Evolutionary conservation across 2,329 filamentous ascomycete species (phyloP).

Genomic region (Cercospora janseana): DNA sequence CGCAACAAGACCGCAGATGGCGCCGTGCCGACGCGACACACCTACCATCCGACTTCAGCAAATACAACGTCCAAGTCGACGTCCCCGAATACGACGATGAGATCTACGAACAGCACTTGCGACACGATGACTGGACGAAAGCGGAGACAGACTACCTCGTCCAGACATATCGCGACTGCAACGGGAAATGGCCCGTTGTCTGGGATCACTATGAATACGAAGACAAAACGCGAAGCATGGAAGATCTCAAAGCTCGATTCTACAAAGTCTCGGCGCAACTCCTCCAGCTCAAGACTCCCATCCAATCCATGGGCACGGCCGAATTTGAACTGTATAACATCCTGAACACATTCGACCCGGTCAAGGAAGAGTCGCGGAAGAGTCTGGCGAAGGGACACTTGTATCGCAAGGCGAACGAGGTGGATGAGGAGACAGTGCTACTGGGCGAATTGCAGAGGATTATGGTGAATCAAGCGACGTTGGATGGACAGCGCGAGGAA

Average conservation of each 20-base stretch:
- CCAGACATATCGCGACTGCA: slow-evolving; percentile 69
- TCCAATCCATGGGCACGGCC: slow-evolving; percentile 79
- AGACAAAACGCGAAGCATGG: slow-evolving; percentile 62
- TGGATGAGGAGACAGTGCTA: slow-evolving; percentile 85
- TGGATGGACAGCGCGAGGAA: slow-evolving; percentile 82
- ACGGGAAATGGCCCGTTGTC: slow-evolving; percentile 86
- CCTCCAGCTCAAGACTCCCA: slow-evolving; percentile 75
- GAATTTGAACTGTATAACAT: slow-evolving; percentile 82
- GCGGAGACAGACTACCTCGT: slow-evolving; percentile 94
- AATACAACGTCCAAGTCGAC: slow-evolving; percentile 80
- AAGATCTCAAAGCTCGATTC: slow-evolving; percentile 88
- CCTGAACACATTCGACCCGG: slow-evolving; percentile 81
- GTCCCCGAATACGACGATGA: slow-evolving; percentile 82
- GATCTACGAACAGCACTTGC: slow-evolving; percentile 74
- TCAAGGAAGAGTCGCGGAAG: slow-evolving; percentile 76
- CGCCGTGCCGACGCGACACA: slow-evolving; percentile 13
- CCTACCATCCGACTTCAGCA: slow-evolving; percentile 60
- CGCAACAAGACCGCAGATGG: slow-evolving; percentile 17
- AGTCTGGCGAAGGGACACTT: slow-evolving; percentile 78
- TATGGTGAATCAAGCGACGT: slow-evolving; percentile 76
- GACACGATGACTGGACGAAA: slow-evolving; percentile 69
- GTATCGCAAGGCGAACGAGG: slow-evolving; percentile 78
- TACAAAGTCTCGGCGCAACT: slow-evolving; percentile 82
- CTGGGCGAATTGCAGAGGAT: slow-evolving; percentile 91
- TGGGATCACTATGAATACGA: slow-evolving; percentile 72